A percentile compares a stretch with the other conserved stretches of the same genome.
phyloP scores from a whole-genome alignment of 2,329 filamentous ascomycete genomes.

The Colletotrichum liriopes region DNA sequence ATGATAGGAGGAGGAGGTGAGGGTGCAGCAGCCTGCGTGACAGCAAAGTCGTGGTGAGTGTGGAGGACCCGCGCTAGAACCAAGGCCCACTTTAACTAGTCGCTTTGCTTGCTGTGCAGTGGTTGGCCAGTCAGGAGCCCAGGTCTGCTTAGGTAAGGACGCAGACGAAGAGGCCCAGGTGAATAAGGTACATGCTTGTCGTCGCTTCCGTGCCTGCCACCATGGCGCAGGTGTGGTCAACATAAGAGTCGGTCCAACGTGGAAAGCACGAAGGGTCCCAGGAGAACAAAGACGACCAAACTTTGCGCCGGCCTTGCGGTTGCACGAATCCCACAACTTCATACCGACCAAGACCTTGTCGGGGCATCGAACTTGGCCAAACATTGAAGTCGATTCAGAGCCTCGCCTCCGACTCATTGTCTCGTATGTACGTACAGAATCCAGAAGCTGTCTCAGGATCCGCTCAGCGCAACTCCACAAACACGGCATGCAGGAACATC shows the following conservation, averaged over 20 bases:
- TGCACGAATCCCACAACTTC: not conserved
- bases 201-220: not conserved
- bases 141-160: not conserved
- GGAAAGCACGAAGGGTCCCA: constrained; percentile 9
- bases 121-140: not conserved
- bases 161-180: not conserved
- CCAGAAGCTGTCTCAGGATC: not conserved
- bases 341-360: not conserved
- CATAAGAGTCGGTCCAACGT: not conserved
- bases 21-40: constrained; percentile 17
- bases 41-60: constrained; percentile 15
- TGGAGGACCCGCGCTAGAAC: constrained; percentile 4
- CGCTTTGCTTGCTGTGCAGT: no score
- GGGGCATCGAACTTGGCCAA: not conserved
- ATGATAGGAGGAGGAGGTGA: constrained; percentile 16
- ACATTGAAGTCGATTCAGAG: not conserved
- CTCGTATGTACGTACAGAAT: not conserved
- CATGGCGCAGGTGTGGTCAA: not conserved
- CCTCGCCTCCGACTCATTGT: not conserved
- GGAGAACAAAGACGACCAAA: constrained; percentile 1
- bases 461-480: not conserved
- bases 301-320: not conserved
- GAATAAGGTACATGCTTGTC: not conserved
- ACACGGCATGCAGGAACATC: not conserved
- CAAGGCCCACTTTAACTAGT: constrained; percentile 4